phyloP scores from a whole-genome alignment of 345 rosid species.

The Passiflora organensis region DNA sequence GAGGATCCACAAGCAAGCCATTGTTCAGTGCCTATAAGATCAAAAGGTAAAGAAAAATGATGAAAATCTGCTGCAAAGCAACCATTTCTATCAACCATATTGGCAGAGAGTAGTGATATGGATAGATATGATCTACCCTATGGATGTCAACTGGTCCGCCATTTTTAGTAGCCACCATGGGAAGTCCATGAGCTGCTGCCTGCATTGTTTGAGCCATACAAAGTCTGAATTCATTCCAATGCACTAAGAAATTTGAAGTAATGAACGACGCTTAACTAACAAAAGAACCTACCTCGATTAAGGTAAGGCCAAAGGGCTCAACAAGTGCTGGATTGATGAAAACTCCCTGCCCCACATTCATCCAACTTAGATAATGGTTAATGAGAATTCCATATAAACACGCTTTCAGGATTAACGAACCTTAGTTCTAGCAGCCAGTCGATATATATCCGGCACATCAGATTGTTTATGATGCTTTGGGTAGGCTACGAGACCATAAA shows the following conservation, averaged over 20 bases:
- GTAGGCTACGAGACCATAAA: conserved; percentile 85
- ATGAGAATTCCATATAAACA: conserved; percentile 3
- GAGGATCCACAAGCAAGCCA: conserved; percentile 94
- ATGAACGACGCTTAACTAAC: not conserved
- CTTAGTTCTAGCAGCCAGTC: conserved; percentile 91
- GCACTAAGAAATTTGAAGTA: not conserved
- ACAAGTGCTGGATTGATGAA: conserved; percentile 96
- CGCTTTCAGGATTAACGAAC: conserved; percentile 20
- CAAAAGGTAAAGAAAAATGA: not conserved
- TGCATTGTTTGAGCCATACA: conserved; percentile 22
- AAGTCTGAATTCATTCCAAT: conserved; percentile 2
- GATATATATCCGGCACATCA: conserved; percentile 93
- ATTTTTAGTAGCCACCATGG: conserved; percentile 94
- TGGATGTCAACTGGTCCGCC: conserved; percentile 98
- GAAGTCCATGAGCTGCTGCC: conserved; percentile 99
- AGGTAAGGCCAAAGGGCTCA: conserved; percentile 95
- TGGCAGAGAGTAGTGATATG: not conserved
- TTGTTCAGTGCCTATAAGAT: conserved; percentile 72
- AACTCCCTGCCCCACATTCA: conserved; percentile 59
- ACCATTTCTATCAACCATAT: no score
- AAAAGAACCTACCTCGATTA: conserved; percentile 66
- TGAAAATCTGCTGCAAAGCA: not conserved
- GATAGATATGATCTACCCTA: conserved; percentile 37
- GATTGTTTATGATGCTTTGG: conserved; percentile 96
- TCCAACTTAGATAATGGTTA: conserved; percentile 9